These are phyloP conservation scores for Xerocomus spinulosus DNA, from an alignment of 768 basidiomycete species.

Conservation along the genomic window DNA sequence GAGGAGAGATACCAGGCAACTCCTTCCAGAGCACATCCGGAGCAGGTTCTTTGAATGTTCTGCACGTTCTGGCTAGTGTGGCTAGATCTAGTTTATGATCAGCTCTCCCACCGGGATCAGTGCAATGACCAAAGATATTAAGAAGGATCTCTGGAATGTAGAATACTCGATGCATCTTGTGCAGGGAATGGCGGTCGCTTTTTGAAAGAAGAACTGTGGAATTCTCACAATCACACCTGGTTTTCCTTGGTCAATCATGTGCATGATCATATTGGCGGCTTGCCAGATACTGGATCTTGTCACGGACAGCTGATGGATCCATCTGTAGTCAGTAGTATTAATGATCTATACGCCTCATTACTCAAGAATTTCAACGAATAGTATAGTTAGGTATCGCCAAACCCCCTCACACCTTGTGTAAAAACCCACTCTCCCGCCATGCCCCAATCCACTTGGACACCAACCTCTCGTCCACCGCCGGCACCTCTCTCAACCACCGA, in stretches of 20 bases:
- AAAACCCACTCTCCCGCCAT: conserved; percentile 42
- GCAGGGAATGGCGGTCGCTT: too few species aligned
- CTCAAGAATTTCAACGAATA: too few species aligned
- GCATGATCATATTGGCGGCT: too few species aligned
- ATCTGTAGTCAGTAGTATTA: too few species aligned
- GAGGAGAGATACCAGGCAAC: neutral
- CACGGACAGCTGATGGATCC: too few species aligned
- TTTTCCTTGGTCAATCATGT: too few species aligned
- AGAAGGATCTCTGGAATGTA: neutral
- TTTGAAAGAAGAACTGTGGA: too few species aligned
- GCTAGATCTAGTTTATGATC: neutral
- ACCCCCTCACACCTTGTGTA: conserved; percentile 6
- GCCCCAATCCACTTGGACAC: conserved; percentile 39
- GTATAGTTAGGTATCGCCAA: too few species aligned
- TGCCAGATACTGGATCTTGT: too few species aligned
- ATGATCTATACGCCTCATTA: too few species aligned
- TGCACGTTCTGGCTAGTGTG: neutral
- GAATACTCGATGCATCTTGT: neutral
- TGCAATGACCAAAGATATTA: neutral
- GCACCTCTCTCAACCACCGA: conserved; percentile 15
- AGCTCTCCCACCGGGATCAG: too few species aligned
- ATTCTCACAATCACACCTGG: too few species aligned
- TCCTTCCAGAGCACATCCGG: neutral
- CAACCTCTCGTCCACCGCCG: conserved; percentile 23
- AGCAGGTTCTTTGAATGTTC: neutral